Base-by-base conservation (phyloP, 805 yeast genomes). In the Starmera amethionina region DNA sequence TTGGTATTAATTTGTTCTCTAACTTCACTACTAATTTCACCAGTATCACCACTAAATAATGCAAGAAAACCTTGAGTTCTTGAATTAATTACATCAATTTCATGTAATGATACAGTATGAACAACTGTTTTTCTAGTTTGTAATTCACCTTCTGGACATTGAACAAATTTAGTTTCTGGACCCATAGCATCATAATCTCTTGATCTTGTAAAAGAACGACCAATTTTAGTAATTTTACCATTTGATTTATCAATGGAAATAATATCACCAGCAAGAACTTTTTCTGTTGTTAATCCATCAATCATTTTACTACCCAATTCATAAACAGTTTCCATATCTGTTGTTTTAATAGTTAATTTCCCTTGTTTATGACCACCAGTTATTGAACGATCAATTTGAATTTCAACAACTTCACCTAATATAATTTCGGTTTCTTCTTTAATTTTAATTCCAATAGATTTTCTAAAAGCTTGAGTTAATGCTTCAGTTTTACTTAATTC, bases 361-460 rank as follows among this genome's bases (percentile, higher is more conserved):
- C 98, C 97, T 63, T 94, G 97, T 59, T 93, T 90, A 63, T 88
- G 96, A 38, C 99, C 99, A 33, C 98, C 98, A 9, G 96, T 84
- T 42, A 93, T 76, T 19, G 94, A 82, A 57, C 96, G 77, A 63
- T 87, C 96, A 50, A 87, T 86, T 65, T 86, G 95, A 56, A 87
- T 84, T 64, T 93, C 99, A 31, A 93, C 96, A 39, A 93, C 98
- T 64, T 93, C 99, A 60, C 99, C 99, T 67, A 93, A 97, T 50
- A 93, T 90, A 41, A 93, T 77, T 63, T 93, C 99, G 29, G 96
- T 89, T 52, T 93, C 97, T 64, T 93, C 98, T 58, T 84, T 88
- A 60, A 93, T 94, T 59, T 84, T 82, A 48, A 93, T 81, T 34
- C 98, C 99, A 57, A 93, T 93, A 5, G 95, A 84, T 59, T 84